Percentiles rank a stretch among this genome's conserved stretches.
These are phyloP conservation scores for Botrytis sinoallii DNA, from an alignment of 2,329 filamentous ascomycete species.

Conservation along the genomic window DNA sequence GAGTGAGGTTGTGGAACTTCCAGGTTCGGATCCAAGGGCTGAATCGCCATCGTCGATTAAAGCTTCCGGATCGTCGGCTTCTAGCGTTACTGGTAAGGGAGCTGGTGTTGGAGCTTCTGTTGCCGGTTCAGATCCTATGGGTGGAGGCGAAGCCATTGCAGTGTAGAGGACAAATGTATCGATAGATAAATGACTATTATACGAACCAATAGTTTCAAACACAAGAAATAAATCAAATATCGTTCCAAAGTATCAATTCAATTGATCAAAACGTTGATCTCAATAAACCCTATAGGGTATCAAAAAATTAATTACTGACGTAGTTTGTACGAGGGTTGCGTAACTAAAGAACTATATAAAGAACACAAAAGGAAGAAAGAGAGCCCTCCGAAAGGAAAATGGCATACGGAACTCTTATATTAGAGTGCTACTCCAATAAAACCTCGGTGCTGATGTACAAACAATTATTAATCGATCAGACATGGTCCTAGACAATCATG, in stretches of 20 bases:
- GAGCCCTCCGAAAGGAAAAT: background rate
- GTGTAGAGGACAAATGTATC: background rate
- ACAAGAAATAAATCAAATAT: background rate
- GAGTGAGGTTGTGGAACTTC: conserved; percentile 24
- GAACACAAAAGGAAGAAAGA: background rate
- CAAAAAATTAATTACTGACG: background rate
- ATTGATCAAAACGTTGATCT: background rate
- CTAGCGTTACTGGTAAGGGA: conserved; percentile 2
- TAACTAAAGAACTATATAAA: background rate
- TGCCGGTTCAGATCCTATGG: background rate
- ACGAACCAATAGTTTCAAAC: background rate
- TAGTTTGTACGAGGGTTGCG: background rate
- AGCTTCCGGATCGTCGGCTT: conserved; percentile 5
- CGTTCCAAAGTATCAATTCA: background rate
- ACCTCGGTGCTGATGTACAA: background rate
- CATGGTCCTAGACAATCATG: background rate
- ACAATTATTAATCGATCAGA: background rate
- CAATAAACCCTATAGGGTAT: background rate
- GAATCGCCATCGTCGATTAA: conserved; percentile 3
- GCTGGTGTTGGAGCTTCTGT: background rate
- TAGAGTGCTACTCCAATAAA: background rate
- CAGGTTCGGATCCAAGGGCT: conserved; percentile 6
- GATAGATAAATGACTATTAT: background rate
- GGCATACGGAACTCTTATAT: background rate
- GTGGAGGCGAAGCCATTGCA: conserved; percentile 1